These are phyloP conservation scores for Thinopyrum elongatum DNA, from an alignment of 176 grass and related monocot species.

Conservation along the genomic window DNA sequence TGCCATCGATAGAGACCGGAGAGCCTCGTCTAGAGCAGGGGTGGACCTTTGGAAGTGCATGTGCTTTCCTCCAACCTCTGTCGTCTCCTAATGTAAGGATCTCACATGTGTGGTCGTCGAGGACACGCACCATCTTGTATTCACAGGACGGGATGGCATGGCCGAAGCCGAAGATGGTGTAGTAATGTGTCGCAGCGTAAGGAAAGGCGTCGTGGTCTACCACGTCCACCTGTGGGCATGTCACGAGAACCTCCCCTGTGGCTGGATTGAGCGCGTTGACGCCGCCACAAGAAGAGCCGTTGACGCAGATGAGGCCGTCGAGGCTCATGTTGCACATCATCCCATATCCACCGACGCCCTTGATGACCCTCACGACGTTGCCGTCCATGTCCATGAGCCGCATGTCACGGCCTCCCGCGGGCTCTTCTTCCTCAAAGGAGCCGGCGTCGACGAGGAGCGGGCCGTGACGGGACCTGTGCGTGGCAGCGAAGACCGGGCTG, in stretches of 20 bases:
- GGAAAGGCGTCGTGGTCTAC: background rate
- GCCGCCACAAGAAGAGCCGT: background rate
- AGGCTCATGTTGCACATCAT: background rate
- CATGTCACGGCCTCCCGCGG: background rate
- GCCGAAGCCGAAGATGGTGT: background rate
- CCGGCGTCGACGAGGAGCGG: background rate
- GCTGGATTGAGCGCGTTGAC: background rate
- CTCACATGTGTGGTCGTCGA: background rate
- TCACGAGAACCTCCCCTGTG: background rate
- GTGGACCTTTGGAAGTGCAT: background rate
- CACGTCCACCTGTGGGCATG: background rate
- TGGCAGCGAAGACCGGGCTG: too few relatives aligned
- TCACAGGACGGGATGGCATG: background rate
- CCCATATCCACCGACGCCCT: background rate
- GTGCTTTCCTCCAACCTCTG: background rate
- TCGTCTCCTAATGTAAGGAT: background rate
- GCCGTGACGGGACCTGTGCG: background rate
- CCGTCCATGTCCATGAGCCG: background rate
- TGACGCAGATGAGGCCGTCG: background rate
- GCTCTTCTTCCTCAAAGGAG: background rate
- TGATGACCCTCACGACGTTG: background rate
- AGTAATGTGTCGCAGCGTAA: background rate
- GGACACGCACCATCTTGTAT: background rate
- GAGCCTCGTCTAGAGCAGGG: background rate
- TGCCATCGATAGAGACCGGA: background rate